These are phyloP conservation scores for Stellera chamaejasme DNA, from an alignment of 345 rosid species.

Conservation along the genomic window DNA sequence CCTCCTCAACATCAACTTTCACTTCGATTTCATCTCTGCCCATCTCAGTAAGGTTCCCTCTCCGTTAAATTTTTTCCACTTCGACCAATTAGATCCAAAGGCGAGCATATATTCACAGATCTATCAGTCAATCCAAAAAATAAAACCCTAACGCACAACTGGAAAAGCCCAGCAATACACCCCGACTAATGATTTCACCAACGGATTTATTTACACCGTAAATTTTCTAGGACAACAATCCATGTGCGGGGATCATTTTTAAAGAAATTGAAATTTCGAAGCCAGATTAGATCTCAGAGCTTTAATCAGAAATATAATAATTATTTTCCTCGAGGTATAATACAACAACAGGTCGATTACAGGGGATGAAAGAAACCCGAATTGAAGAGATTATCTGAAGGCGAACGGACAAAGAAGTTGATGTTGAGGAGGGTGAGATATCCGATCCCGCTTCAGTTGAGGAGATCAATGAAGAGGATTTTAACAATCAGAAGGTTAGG, in stretches of 20 bases:
- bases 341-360: constrained; percentile 1
- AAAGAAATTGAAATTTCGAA: neutral
- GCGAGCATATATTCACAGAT: constrained; percentile 10
- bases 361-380: neutral
- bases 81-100: constrained; percentile 21
- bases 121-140: neutral
- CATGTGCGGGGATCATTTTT: constrained; percentile 1
- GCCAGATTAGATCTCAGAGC: neutral
- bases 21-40: constrained; percentile 28
- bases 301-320: too few species aligned
- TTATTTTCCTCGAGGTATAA: constrained; percentile 9
- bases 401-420: neutral
- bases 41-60: constrained; percentile 29
- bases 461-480: constrained; percentile 60
- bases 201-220: constrained; percentile 8
- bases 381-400: neutral
- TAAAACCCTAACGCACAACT: neutral
- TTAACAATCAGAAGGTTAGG: constrained; percentile 33
- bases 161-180: neutral
- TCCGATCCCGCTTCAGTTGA: constrained; percentile 65
- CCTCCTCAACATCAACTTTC: constrained; percentile 68
- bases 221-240: constrained; percentile 5
- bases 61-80: constrained; percentile 8
- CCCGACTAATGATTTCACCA: constrained; percentile 6
- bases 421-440: constrained; percentile 90